phyloP scores from a whole-genome alignment of 2,329 filamentous ascomycete species.

The Pseudogymnoascus sp. region DNA sequence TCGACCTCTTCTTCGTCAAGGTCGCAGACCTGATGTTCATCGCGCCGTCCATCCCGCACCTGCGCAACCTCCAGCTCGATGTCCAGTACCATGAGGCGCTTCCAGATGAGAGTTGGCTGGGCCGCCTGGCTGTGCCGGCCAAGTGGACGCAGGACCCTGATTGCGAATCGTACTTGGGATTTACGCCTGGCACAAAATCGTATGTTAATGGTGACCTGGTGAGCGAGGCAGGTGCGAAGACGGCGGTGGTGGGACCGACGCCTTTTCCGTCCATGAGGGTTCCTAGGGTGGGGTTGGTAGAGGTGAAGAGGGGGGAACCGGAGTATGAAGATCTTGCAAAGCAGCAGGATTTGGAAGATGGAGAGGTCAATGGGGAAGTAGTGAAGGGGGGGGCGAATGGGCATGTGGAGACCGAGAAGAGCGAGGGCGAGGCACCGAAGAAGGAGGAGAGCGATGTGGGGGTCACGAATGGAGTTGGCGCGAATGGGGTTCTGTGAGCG shows the following conservation, averaged over 20 bases:
- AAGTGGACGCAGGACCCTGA: slow-evolving; percentile 57
- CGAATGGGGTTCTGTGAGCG: background rate
- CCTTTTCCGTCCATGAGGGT: slow-evolving; percentile 50
- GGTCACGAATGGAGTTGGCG: background rate
- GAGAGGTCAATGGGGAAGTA: background rate
- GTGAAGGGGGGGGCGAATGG: background rate
- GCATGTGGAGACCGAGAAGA: background rate
- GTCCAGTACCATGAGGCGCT: slow-evolving; percentile 50
- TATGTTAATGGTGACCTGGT: slow-evolving; percentile 50
- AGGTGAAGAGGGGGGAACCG: slow-evolving; percentile 46
- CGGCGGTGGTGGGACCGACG: slow-evolving; percentile 42
- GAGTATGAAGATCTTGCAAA: slow-evolving; percentile 46
- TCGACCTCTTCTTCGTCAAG: slow-evolving; percentile 63
- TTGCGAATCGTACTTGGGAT: slow-evolving; percentile 42
- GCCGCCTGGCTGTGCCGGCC: slow-evolving; percentile 11
- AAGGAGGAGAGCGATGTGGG: background rate
- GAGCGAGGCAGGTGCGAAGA: slow-evolving; percentile 43
- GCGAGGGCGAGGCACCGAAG: background rate
- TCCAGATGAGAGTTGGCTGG: slow-evolving; percentile 12
- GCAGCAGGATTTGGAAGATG: slow-evolving; percentile 36
- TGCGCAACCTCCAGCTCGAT: slow-evolving; percentile 47
- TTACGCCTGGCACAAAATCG: slow-evolving; percentile 51
- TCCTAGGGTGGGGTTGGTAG: slow-evolving; percentile 42
- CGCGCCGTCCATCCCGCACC: slow-evolving; percentile 50
- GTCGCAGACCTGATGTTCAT: slow-evolving; percentile 57